Percentiles rank a stretch among this genome's conserved stretches.
Evolutionary conservation across 345 rosid species (phyloP).

Genomic region (Citrus medica): DNA sequence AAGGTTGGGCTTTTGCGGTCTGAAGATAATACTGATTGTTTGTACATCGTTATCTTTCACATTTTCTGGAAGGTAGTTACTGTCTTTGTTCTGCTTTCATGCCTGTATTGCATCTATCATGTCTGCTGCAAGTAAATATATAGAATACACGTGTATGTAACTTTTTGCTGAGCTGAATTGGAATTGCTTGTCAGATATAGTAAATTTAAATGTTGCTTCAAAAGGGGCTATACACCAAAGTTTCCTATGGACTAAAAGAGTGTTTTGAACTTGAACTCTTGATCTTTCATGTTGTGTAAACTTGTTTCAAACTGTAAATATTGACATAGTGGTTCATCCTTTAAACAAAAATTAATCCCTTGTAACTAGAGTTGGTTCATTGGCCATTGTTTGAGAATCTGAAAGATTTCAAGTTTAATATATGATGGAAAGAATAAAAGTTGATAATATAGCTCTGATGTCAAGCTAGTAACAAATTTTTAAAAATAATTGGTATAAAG

Average conservation of each 20-base stretch:
- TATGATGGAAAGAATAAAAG: not conserved
- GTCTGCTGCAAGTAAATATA: slow-evolving; percentile 11
- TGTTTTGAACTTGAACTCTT: not conserved
- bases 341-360: not conserved
- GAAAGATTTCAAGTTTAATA: not conserved
- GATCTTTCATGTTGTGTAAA: not conserved
- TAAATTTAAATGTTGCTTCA: not conserved
- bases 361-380: not conserved
- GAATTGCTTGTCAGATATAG: slow-evolving; percentile 2
- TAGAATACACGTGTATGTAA: not conserved
- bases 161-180: not conserved
- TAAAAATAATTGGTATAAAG: not conserved
- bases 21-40: slow-evolving; percentile 19
- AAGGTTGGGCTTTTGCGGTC: slow-evolving; percentile 19
- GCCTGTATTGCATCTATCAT: not conserved
- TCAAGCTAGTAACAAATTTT: not conserved
- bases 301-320: not conserved
- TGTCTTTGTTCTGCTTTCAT: not conserved
- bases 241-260: not conserved
- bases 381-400: not conserved
- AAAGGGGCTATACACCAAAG: not conserved
- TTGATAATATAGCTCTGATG: not conserved
- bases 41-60: slow-evolving; percentile 20
- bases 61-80: slow-evolving; percentile 34
- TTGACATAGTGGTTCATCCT: not conserved